Evolutionary conservation across 2,329 filamentous ascomycete species (phyloP).

Genomic region (Blumeria graminis): DNA sequence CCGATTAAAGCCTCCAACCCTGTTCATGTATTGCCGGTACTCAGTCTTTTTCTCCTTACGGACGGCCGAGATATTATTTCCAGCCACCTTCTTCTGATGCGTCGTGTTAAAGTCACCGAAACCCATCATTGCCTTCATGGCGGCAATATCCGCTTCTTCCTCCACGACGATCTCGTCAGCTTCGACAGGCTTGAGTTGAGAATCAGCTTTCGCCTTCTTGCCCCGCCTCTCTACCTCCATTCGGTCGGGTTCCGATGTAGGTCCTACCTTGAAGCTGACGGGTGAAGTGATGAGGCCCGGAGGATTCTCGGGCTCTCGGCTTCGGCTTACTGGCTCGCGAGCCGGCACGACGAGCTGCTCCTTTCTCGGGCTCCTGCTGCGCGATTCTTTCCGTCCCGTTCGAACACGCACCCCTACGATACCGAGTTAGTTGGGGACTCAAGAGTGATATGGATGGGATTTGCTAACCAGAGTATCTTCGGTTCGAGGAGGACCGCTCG

Average conservation of each 20-base stretch:
- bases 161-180: conserved; percentile 23
- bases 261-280: conserved; percentile 13
- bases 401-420: conserved; percentile 2
- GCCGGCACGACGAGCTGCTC: conserved; percentile 4
- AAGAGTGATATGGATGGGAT: background rate
- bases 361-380: conserved; percentile 5
- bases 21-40: conserved; percentile 94
- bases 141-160: conserved; percentile 42
- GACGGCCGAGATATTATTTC: conserved; percentile 64
- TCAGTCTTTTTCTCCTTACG: conserved; percentile 83
- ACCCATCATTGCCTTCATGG: conserved; percentile 73
- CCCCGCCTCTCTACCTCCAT: conserved; percentile 14
- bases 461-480: conserved; percentile 2
- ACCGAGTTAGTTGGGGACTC: background rate
- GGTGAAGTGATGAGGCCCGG: conserved; percentile 10
- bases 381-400: conserved; percentile 5
- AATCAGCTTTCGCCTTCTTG: conserved; percentile 10
- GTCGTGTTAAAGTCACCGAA: conserved; percentile 70
- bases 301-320: conserved; percentile 5
- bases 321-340: background rate
- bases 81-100: conserved; percentile 68
- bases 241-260: conserved; percentile 10
- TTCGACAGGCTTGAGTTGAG: conserved; percentile 9
- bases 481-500: conserved; percentile 4
- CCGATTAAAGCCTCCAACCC: conserved; percentile 58